Conservation (phyloP, 78 protist genomes). For the Chrysochromulina parva region DNA sequence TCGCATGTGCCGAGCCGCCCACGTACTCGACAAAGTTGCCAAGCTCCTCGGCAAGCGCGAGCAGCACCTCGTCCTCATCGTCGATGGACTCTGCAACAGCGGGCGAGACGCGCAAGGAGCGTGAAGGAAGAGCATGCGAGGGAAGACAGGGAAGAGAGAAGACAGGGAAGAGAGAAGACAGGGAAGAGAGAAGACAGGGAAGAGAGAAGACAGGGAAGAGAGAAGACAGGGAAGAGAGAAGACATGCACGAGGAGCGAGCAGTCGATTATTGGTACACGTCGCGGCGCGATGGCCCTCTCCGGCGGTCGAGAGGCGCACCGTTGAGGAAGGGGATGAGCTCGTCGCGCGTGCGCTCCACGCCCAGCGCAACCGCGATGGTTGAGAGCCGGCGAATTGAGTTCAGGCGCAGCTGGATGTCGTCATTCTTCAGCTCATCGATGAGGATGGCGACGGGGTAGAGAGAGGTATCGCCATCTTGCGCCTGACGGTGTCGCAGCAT, state of each 20-base stretch:
- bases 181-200: no score
- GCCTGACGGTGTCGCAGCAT: no score
- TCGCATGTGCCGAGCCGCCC: constrained; percentile 88
- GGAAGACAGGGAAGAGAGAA: no score
- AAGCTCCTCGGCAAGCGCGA: constrained; percentile 91
- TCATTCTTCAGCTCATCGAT: constrained; percentile 73
- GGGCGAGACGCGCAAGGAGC: background rate
- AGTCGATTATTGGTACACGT: no score
- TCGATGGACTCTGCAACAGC: constrained; percentile 61
- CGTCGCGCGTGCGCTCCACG: constrained; percentile 89
- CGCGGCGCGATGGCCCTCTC: background rate
- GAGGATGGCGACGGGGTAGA: constrained; percentile 23
- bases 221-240: no score
- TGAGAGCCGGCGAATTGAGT: constrained; percentile 79
- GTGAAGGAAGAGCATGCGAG: no score
- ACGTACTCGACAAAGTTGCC: constrained; percentile 84
- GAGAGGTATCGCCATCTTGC: no score
- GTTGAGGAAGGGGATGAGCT: constrained; percentile 89
- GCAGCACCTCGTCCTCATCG: constrained; percentile 94
- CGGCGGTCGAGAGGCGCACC: constrained; percentile 58
- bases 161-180: no score
- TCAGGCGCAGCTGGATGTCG: constrained; percentile 88
- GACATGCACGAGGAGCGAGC: no score
- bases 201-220: no score
- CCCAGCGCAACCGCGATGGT: constrained; percentile 94